phyloP scores from a whole-genome alignment of 2,329 filamentous ascomycete species.

The Aureobasidium sp. region DNA sequence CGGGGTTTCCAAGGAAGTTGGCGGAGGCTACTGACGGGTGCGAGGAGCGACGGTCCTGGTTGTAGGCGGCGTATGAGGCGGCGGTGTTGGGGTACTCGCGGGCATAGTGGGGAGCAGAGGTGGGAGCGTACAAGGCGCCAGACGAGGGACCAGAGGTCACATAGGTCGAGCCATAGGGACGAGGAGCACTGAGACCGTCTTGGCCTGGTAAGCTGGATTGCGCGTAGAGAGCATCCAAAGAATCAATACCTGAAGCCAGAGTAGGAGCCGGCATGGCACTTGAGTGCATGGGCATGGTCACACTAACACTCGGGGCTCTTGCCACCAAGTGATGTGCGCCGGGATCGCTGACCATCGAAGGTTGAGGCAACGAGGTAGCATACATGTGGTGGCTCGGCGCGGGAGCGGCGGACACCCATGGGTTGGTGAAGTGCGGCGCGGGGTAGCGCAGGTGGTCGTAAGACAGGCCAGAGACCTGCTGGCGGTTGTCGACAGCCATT shows the following conservation, averaged over 20 bases:
- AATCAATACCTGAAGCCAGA: constrained; percentile 60
- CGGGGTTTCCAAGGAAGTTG: constrained; percentile 40
- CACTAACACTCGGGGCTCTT: constrained; percentile 51
- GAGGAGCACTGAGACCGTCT: constrained; percentile 66
- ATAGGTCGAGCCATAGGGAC: constrained; percentile 64
- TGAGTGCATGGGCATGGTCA: constrained; percentile 61
- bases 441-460: constrained; percentile 74
- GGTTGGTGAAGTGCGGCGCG: constrained; percentile 76
- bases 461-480: constrained; percentile 68
- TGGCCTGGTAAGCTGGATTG: constrained; percentile 59
- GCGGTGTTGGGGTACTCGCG: constrained; percentile 56
- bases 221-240: constrained; percentile 51
- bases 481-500: constrained; percentile 88
- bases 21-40: constrained; percentile 68
- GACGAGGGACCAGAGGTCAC: constrained; percentile 64
- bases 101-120: constrained; percentile 63
- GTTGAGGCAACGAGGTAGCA: constrained; percentile 56
- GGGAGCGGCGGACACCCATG: constrained; percentile 64
- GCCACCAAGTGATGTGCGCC: constrained; percentile 50
- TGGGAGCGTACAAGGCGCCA: constrained; percentile 59
- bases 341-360: constrained; percentile 49
- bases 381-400: constrained; percentile 52
- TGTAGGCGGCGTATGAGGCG: constrained; percentile 46
- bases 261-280: constrained; percentile 65
- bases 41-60: constrained; percentile 63